A percentile compares a stretch with the other conserved stretches of the same genome.
Conservation (phyloP, 2,329 filamentous ascomycete species). For the Drechmeria coniospora region DNA sequence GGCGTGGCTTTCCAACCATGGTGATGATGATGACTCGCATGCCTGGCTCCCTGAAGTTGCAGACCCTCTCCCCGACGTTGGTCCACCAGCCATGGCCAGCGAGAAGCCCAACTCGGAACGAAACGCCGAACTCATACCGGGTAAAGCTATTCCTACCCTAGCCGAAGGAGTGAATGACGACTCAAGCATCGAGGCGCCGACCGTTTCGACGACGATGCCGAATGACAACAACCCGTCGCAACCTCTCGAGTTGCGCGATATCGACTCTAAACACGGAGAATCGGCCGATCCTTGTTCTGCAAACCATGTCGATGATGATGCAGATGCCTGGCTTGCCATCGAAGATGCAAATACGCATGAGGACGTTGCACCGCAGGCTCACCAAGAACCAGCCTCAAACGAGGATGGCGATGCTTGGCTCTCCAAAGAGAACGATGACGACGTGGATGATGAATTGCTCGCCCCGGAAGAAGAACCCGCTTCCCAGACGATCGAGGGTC, state of each 20-base stretch:
- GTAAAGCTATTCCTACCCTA: not conserved
- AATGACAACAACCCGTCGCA: constrained; percentile 3
- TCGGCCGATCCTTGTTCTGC: constrained; percentile 8
- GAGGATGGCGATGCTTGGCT: constrained; percentile 1
- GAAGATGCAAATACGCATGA: constrained; percentile 3
- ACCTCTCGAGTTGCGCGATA: constrained; percentile 6
- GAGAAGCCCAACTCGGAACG: no score
- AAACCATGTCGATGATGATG: constrained; percentile 7
- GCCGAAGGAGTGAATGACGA: not conserved
- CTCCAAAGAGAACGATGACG: not conserved
- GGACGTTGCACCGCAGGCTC: not conserved
- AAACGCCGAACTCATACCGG: no score
- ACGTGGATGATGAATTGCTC: not conserved
- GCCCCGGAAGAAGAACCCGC: not conserved
- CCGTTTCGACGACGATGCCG: constrained; percentile 4
- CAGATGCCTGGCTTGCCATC: constrained; percentile 10
- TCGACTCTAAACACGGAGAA: constrained; percentile 2
- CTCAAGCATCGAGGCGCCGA: not conserved
- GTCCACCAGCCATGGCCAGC: no score
- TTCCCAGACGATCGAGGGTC: no score
- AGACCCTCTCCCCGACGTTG: no score
- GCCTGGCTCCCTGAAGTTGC: no score
- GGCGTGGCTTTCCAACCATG: no score
- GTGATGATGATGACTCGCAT: no score
- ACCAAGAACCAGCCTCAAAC: not conserved